Evolutionary conservation across 169 alveolate species (phyloP).

Genomic region (Babesia bigemina): DNA sequence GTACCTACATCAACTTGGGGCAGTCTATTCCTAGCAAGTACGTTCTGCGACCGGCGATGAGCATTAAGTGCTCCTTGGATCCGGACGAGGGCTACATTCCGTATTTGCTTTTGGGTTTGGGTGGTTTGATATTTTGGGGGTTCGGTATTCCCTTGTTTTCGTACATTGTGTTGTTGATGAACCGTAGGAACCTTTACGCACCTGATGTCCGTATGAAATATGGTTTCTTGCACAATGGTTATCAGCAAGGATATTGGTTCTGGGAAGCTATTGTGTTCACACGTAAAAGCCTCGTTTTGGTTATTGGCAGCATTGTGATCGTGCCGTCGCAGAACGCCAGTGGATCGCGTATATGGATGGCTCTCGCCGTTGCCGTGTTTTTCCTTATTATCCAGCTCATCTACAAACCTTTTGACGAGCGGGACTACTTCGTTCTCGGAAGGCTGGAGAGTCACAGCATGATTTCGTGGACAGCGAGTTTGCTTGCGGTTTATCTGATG

Average conservation of each 20-base stretch:
- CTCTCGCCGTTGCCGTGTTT: constrained; percentile 72
- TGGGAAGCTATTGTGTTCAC: constrained; percentile 85
- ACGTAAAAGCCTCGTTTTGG: constrained; percentile 78
- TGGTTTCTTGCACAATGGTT: constrained; percentile 85
- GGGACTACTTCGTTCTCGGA: constrained; percentile 79
- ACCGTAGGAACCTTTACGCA: constrained; percentile 75
- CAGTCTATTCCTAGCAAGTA: constrained; percentile 73
- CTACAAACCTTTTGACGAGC: constrained; percentile 82
- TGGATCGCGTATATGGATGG: constrained; percentile 82
- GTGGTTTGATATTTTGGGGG: constrained; percentile 82
- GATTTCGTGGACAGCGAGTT: constrained; percentile 81
- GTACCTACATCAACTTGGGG: constrained; percentile 70
- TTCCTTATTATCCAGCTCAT: constrained; percentile 76
- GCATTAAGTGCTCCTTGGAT: constrained; percentile 71
- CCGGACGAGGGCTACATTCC: constrained; percentile 67
- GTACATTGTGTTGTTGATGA: constrained; percentile 73
- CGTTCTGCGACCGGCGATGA: constrained; percentile 78
- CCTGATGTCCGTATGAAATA: constrained; percentile 78
- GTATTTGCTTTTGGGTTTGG: constrained; percentile 77
- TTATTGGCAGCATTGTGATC: constrained; percentile 76
- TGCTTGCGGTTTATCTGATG: constrained; percentile 58
- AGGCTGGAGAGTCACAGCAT: constrained; percentile 81
- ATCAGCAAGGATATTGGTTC: constrained; percentile 80
- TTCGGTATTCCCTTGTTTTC: constrained; percentile 82
- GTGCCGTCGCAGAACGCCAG: constrained; percentile 68